Percentiles rank a stretch among this genome's conserved stretches.
These are phyloP conservation scores for Trypanosoma rangeli DNA, from an alignment of 208 protist species.

Conservation along the genomic window DNA sequence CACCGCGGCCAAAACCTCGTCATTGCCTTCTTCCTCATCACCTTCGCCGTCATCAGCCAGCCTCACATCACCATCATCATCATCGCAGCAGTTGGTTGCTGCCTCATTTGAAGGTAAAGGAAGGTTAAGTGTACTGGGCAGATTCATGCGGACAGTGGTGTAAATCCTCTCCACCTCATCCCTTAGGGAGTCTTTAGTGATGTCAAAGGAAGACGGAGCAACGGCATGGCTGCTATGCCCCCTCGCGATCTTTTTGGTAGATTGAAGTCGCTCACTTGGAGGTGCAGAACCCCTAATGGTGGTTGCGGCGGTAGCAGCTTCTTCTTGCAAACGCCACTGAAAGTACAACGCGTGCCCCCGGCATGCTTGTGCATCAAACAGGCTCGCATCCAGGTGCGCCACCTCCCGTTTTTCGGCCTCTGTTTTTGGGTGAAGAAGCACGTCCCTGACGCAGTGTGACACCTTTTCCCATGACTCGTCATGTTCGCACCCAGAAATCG, in stretches of 20 bases:
- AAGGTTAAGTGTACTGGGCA: conserved; percentile 52
- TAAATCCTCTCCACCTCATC: conserved; percentile 49
- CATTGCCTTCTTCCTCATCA: conserved; percentile 31
- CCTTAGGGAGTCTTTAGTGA: conserved; percentile 58
- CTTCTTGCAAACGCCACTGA: conserved; percentile 45
- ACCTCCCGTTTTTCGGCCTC: conserved; percentile 48
- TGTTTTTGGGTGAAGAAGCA: conserved; percentile 47
- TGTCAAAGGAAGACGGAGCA: conserved; percentile 42
- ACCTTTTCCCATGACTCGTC: conserved; percentile 56
- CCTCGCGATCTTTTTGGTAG: neutral
- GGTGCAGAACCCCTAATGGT: neutral
- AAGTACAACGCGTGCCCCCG: conserved; percentile 63
- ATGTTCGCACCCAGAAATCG: conserved; percentile 2
- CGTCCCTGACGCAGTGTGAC: conserved; percentile 48
- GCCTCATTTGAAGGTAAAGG: neutral
- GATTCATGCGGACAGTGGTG: conserved; percentile 39
- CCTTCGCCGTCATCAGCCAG: conserved; percentile 14
- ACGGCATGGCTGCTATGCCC: neutral
- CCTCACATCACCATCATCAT: conserved; percentile 4
- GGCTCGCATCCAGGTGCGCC: conserved; percentile 46
- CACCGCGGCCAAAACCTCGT: conserved; percentile 22
- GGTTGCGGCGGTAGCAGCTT: neutral
- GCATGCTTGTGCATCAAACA: conserved; percentile 64
- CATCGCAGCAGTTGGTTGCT: conserved; percentile 15
- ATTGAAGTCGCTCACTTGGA: neutral